These are phyloP conservation scores for Globisporangium nagaii DNA, from an alignment of 352 stramenopile genomes.

Conservation along the genomic window DNA sequence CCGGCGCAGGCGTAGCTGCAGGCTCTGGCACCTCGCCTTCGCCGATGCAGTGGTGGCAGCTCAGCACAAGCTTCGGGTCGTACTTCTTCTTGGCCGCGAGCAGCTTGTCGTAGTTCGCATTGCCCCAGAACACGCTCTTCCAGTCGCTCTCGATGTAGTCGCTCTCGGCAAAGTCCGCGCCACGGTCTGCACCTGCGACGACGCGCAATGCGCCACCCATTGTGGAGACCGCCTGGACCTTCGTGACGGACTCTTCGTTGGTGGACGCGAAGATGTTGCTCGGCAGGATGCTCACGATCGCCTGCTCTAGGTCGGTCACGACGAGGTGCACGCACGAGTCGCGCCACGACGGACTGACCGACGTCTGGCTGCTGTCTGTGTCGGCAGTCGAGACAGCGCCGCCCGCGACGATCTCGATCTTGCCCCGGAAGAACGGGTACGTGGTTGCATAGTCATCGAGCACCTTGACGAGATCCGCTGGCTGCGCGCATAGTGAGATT, in stretches of 20 bases:
- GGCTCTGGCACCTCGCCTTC: neutral
- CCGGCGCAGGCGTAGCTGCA: neutral
- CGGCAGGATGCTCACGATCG: neutral
- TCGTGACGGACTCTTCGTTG: neutral
- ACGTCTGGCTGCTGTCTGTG: neutral
- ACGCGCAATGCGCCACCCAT: neutral
- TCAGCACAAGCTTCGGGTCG: neutral
- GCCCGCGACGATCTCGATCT: constrained; percentile 3
- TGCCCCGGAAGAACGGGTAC: neutral
- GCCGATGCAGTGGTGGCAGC: constrained; percentile 4
- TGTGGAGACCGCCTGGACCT: neutral
- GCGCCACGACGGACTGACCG: constrained; percentile 1
- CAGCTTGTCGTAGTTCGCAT: constrained; percentile 5
- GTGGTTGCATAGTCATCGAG: neutral
- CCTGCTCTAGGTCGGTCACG: neutral
- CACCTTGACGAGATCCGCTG: neutral
- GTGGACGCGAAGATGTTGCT: neutral
- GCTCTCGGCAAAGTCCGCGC: constrained; percentile 6
- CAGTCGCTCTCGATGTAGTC: constrained; percentile 3
- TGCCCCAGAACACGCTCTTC: constrained; percentile 2
- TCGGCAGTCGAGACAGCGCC: constrained; percentile 3
- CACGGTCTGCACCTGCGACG: neutral
- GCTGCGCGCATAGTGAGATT: neutral
- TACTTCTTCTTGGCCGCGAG: neutral
- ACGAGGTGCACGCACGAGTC: constrained; percentile 4